Evolutionary conservation across 352 stramenopile species (phyloP).

Genomic region (Globisporangium canariense): DNA sequence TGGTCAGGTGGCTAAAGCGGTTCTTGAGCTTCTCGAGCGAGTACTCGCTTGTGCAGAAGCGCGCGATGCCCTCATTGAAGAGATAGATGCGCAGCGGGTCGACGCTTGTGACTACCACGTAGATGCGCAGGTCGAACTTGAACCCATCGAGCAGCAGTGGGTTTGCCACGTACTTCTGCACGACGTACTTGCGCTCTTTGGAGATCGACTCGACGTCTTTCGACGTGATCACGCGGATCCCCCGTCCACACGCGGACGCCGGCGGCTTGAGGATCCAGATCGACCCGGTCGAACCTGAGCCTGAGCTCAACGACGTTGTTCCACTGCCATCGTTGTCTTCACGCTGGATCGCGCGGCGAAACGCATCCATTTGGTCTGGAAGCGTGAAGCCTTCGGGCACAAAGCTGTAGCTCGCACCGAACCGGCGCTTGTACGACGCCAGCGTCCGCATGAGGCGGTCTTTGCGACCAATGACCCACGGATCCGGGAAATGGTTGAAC

Average conservation of each 20-base stretch:
- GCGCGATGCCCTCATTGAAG: constrained; percentile 80
- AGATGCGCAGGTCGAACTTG: constrained; percentile 91
- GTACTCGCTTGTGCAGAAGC: constrained; percentile 84
- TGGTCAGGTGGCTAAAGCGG: constrained; percentile 68
- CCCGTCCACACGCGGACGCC: constrained; percentile 80
- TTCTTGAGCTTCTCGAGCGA: constrained; percentile 58
- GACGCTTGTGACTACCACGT: constrained; percentile 86
- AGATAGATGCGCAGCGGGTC: constrained; percentile 85
- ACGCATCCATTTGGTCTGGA: constrained; percentile 63
- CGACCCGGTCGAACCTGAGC: constrained; percentile 8
- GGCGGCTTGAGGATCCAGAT: constrained; percentile 90
- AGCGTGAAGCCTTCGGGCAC: constrained; percentile 85
- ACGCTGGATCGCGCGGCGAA: constrained; percentile 45
- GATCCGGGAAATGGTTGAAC: constrained; percentile 89
- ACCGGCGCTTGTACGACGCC: constrained; percentile 46
- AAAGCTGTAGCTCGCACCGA: constrained; percentile 65
- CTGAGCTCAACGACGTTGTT: not conserved
- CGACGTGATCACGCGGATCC: constrained; percentile 73
- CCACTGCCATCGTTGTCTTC: constrained; percentile 16
- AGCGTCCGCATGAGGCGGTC: constrained; percentile 86
- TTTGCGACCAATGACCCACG: constrained; percentile 89
- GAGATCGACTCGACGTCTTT: constrained; percentile 29
- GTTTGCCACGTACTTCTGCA: constrained; percentile 77
- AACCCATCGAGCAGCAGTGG: constrained; percentile 79
- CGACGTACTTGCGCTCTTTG: constrained; percentile 41